phyloP scores from a whole-genome alignment of 805 yeast species.

The Pichia nakasei region DNA sequence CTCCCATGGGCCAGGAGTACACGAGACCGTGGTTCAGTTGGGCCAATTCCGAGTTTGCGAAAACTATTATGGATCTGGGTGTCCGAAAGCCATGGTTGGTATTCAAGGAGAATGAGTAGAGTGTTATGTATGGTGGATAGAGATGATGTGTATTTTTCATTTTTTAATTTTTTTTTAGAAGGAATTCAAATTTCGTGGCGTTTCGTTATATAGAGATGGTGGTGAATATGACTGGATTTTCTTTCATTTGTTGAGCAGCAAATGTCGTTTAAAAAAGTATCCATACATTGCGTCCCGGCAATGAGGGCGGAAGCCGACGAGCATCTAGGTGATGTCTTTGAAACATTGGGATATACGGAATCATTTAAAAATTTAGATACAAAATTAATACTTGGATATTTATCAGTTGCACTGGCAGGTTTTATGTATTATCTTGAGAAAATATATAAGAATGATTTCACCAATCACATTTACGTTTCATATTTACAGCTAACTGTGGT shows the following conservation, averaged over 20 bases:
- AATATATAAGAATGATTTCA: constrained; percentile 33
- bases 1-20: constrained; percentile 35
- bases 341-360: constrained; percentile 38
- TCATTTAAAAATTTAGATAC: constrained; percentile 37
- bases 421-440: constrained; percentile 41
- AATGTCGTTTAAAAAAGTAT: constrained; percentile 20
- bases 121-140: too few relatives aligned
- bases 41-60: constrained; percentile 89
- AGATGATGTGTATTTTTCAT: too few relatives aligned
- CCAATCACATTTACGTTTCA: constrained; percentile 28
- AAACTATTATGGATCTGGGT: constrained; percentile 72
- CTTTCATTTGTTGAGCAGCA: not conserved
- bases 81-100: constrained; percentile 57
- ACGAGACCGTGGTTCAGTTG: constrained; percentile 92
- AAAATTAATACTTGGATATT: constrained; percentile 41
- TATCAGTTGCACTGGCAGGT: constrained; percentile 39
- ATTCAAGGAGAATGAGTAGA: not conserved
- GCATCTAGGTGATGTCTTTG: constrained; percentile 32
- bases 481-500: constrained; percentile 30
- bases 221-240: too few relatives aligned
- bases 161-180: too few relatives aligned
- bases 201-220: too few relatives aligned
- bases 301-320: constrained; percentile 45
- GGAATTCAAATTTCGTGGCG: too few relatives aligned
- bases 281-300: constrained; percentile 36